Evolutionary conservation across 2,329 filamentous ascomycete genomes (phyloP).

Genomic region (Peltaster fructicola): DNA sequence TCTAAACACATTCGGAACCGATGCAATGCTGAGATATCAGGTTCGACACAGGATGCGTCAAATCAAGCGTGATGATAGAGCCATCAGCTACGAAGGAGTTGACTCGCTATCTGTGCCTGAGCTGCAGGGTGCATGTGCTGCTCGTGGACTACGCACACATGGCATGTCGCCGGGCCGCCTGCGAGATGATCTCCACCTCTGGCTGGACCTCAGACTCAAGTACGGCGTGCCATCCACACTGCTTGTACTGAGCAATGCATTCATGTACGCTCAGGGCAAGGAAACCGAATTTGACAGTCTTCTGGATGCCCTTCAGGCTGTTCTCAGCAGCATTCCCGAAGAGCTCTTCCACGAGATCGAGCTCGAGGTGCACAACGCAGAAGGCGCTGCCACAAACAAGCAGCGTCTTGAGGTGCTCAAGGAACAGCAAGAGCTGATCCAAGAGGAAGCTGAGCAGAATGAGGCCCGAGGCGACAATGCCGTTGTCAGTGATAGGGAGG

Average conservation of each 20-base stretch:
- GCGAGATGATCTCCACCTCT: slow-evolving; percentile 77
- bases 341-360: slow-evolving; percentile 99
- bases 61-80: slow-evolving; percentile 94
- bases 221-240: slow-evolving; percentile 93
- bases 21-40: slow-evolving; percentile 94
- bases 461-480: slow-evolving; percentile 37
- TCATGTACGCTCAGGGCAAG: slow-evolving; percentile 84
- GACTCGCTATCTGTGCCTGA: slow-evolving; percentile 86
- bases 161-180: slow-evolving; percentile 78
- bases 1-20: slow-evolving; percentile 88
- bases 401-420: slow-evolving; percentile 94
- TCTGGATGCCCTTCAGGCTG: slow-evolving; percentile 81
- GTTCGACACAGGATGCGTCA: slow-evolving; percentile 96
- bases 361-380: slow-evolving; percentile 89
- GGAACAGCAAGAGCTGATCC: slow-evolving; percentile 95
- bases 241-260: slow-evolving; percentile 88
- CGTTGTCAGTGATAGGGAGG: slow-evolving; percentile 53
- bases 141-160: slow-evolving; percentile 80
- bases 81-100: slow-evolving; percentile 85
- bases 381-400: slow-evolving; percentile 96
- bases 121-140: slow-evolving; percentile 79
- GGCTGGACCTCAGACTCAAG: slow-evolving; percentile 84
- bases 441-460: slow-evolving; percentile 90
- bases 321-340: slow-evolving; percentile 87
- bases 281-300: slow-evolving; percentile 71